Percentiles rank a stretch among this genome's conserved stretches.
These are phyloP conservation scores for Chlamydomonas incerta DNA, from an alignment of 139 green algal genomes.

Conservation along the genomic window DNA sequence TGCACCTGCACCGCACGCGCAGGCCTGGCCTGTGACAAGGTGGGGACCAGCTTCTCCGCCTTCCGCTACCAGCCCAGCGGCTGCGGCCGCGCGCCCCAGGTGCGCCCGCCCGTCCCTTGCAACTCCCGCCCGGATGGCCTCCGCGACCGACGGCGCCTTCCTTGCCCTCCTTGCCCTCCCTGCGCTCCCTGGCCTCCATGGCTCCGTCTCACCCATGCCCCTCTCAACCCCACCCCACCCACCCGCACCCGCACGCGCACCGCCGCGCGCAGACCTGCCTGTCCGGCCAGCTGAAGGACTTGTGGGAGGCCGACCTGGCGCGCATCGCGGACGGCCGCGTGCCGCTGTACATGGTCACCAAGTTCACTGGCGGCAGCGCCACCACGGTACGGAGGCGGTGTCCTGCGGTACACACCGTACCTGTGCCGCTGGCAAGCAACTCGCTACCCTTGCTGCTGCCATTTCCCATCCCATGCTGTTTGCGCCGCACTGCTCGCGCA, in stretches of 20 bases:
- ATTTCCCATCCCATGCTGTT: no score
- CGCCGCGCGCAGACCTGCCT: slow-evolving; percentile 68
- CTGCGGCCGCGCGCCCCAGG: slow-evolving; percentile 53
- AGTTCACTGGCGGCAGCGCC: slow-evolving; percentile 64
- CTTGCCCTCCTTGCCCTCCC: no score
- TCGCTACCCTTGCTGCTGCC: no score
- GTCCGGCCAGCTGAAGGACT: slow-evolving; percentile 73
- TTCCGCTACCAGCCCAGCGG: slow-evolving; percentile 70
- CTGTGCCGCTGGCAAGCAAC: no score
- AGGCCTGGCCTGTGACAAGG: slow-evolving; percentile 76
- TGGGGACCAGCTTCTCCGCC: slow-evolving; percentile 69
- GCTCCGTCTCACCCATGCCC: background rate
- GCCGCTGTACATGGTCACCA: slow-evolving; percentile 73
- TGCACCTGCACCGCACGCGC: background rate
- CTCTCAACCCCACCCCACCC: background rate
- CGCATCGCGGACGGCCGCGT: slow-evolving; percentile 61
- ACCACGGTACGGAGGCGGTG: slow-evolving; percentile 45
- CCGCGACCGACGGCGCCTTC: no score
- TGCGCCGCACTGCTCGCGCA: background rate
- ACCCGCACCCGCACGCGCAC: background rate
- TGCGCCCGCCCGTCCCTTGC: no score
- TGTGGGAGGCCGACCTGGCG: slow-evolving; percentile 61
- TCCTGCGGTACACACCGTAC: no score
- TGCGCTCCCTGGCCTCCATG: no score
- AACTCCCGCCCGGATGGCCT: no score